Evolutionary conservation across 179 eudicot genomes (phyloP).

Genomic region (Beta corolliflora): DNA sequence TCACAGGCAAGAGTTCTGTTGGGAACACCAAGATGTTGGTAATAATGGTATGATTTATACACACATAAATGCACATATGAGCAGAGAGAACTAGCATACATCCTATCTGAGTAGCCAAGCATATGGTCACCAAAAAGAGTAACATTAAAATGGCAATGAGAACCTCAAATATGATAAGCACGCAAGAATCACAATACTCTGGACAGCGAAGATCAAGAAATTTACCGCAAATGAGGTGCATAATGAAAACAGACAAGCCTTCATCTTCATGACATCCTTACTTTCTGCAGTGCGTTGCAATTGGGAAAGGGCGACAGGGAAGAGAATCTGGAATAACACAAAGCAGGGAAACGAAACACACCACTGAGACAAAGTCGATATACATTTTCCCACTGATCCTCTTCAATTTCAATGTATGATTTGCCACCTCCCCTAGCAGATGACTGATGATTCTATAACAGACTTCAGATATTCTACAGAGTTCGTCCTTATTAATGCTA

Average conservation of each 20-base stretch:
- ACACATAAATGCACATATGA: not conserved
- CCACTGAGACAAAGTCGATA: not conserved
- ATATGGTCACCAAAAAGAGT: not conserved
- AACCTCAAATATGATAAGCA: not conserved
- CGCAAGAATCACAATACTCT: not conserved
- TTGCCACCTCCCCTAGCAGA: not conserved
- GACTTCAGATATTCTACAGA: not conserved
- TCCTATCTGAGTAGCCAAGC: not conserved
- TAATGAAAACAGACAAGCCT: constrained; percentile 70
- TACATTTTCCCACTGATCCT: not conserved
- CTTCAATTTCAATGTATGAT: not conserved
- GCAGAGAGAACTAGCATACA: not conserved
- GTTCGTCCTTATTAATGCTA: not conserved
- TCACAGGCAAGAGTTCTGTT: not conserved
- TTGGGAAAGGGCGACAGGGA: constrained; percentile 53
- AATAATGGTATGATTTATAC: not conserved
- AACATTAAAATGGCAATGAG: not conserved
- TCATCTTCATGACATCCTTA: constrained; percentile 54
- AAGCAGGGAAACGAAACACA: not conserved
- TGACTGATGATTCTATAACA: not conserved
- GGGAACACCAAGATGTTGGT: not conserved
- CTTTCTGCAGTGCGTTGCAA: constrained; percentile 49
- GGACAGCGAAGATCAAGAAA: not conserved
- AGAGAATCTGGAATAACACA: constrained; percentile 48
- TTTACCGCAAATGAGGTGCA: constrained; percentile 78